Base-by-base conservation (phyloP, 306 rosid species). In the Arachis stenosperma region DNA sequence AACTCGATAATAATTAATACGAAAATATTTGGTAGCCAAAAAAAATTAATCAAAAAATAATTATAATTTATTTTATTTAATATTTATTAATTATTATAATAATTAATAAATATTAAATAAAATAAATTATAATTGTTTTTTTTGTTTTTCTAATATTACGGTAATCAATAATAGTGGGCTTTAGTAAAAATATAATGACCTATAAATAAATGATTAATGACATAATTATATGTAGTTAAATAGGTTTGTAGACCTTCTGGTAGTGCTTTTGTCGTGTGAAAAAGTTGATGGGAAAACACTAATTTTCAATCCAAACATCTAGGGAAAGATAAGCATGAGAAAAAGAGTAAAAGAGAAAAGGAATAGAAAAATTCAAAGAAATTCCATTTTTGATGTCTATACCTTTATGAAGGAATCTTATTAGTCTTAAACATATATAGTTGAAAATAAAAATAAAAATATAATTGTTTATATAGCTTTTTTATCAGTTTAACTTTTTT, bases 201-300 rank as follows among this genome's bases (percentile, higher is more conserved):
- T 33, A 33, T 33, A 33, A 33, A 33, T 33, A 33, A 4, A 2
- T 33, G 0, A 2, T 33, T 33, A 33, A 33, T 33, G 4, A 65
- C 75, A 52, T 50, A 33, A 37, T 47, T 50, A 42, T 73, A 43
- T 74, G 17, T 44, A 73, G 36, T 67, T 63, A 74, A 33, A 58
- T 78, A 74, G 80, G 71, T 58, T 54, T 67, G 5, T 84, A 81
- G 85, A 63, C 77, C 67, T 72, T 78, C 71, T 57, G 82, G 83
- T 82, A 79, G 76, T 59, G 12, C 76, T 62, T 62, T 79, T 85
- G 70, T 67, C 62, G 51, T 52, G 37, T 5, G 9, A 37, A 69
- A 84, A 81, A 76, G 81, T 77, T 85, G 83, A 85, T 87, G 70
- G 86, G 65, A 81, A 78, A 76, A 62, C 73, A 8, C 71, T 75